Conservation (phyloP, 306 rosid species). For the Ochetophila trinervis region DNA sequence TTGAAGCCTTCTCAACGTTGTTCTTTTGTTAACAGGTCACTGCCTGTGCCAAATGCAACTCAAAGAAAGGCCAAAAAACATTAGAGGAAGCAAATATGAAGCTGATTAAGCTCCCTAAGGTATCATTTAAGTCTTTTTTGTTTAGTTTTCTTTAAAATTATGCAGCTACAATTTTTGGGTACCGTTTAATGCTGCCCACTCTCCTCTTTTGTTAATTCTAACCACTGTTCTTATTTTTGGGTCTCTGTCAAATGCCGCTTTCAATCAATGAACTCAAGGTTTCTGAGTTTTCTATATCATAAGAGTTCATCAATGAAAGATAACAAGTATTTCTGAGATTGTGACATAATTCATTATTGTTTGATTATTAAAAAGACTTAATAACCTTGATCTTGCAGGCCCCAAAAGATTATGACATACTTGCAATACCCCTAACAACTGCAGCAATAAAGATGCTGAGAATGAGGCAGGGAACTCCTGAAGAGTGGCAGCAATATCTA, state of each 20-base stretch:
- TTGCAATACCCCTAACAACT: slow-evolving; percentile 81
- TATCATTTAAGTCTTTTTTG: slow-evolving; percentile 18
- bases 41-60: slow-evolving; percentile 88
- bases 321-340: no score
- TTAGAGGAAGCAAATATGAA: slow-evolving; percentile 86
- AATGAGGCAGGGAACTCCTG: slow-evolving; percentile 76
- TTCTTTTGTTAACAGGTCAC: slow-evolving; percentile 54
- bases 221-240: no score
- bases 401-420: slow-evolving; percentile 89
- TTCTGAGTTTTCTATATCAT: no score
- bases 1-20: slow-evolving; percentile 6
- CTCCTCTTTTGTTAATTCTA: not conserved
- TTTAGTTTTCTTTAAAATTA: not conserved
- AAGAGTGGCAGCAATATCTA: slow-evolving; percentile 93
- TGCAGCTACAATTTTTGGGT: no score
- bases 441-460: slow-evolving; percentile 76
- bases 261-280: no score
- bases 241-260: no score
- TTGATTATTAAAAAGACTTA: not conserved
- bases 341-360: no score
- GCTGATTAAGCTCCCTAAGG: slow-evolving; percentile 78
- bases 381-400: slow-evolving; percentile 46
- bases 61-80: slow-evolving; percentile 76
- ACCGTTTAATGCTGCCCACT: no score
- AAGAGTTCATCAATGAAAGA: no score